phyloP scores from a whole-genome alignment of 108 stramenopile species.

The Asterionellopsis glacialis region DNA sequence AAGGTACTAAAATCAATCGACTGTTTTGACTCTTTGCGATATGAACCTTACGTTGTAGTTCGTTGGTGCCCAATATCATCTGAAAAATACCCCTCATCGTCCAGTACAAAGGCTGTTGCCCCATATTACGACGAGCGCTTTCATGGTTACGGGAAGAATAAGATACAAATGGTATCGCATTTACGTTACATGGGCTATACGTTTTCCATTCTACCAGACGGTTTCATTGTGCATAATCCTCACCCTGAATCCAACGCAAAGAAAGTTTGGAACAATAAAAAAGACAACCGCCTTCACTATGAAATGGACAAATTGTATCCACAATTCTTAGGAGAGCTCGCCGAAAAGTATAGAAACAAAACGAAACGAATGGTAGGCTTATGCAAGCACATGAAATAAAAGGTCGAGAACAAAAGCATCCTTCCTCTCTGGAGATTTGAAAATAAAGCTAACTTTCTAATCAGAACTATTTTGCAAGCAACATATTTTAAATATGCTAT shows the following conservation, averaged over 20 bases:
- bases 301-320: constrained; percentile 71
- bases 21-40: constrained; percentile 78
- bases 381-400: neutral
- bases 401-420: no score
- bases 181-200: constrained; percentile 51
- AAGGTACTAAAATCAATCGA: constrained; percentile 19
- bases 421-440: no score
- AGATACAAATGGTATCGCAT: constrained; percentile 78
- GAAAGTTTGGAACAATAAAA: constrained; percentile 59
- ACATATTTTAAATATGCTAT: no score
- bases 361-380: neutral
- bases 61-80: constrained; percentile 52
- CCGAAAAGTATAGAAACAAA: constrained; percentile 27
- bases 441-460: no score
- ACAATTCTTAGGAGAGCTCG: constrained; percentile 50
- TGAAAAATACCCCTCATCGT: constrained; percentile 1
- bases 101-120: constrained; percentile 24
- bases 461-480: no score
- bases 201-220: constrained; percentile 66
- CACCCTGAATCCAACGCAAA: constrained; percentile 76
- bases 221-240: constrained; percentile 80
- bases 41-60: constrained; percentile 87
- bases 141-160: constrained; percentile 88
- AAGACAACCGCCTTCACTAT: constrained; percentile 48
- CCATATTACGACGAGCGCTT: constrained; percentile 90